Conservation (phyloP, 306 rosid genomes). For the Medicago truncatula region MtrunA17r5.0-ANR NC_053042.1:40275001-40275500, state of each 20-base stretch:
- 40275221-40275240: conserved; percentile 79
- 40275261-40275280: conserved; percentile 60
- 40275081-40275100: conserved; percentile 58
- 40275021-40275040: conserved; percentile 59
- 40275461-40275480: conserved; percentile 36
- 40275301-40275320: conserved; percentile 75
- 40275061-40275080: conserved; percentile 51
- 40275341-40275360: conserved; percentile 81
- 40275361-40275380: conserved; percentile 41
- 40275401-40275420: conserved; percentile 52
- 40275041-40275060: conserved; percentile 64
- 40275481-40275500: conserved; percentile 57
- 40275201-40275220: conserved; percentile 70
- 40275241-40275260: conserved; percentile 57
- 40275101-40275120: conserved; percentile 59
- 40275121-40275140: conserved; percentile 40
- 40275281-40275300: conserved; percentile 55
- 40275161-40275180: conserved; percentile 52
- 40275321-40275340: conserved; percentile 95
- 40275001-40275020: conserved; percentile 78
- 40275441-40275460: conserved; percentile 49
- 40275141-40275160: conserved; percentile 64
- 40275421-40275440: conserved; percentile 51
- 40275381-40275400: conserved; percentile 55
- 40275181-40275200: conserved; percentile 62